Base-by-base conservation (phyloP, 371 early-diverging fungal genomes). In the Mucor velutinosus region DNA sequence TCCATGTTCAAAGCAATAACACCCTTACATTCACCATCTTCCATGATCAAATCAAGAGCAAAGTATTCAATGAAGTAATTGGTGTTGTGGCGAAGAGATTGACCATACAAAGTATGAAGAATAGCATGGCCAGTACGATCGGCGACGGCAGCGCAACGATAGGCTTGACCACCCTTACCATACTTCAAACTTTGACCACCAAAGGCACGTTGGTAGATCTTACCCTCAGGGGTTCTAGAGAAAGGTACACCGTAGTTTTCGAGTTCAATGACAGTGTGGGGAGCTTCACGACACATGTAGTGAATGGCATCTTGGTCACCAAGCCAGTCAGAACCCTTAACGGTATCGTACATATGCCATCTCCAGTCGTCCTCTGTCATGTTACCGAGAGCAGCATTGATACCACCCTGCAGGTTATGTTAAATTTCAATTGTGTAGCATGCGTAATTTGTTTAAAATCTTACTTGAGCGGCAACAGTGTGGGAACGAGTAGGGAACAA, bases 301-400 rank as follows among this genome's bases (percentile, higher is more conserved):
- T 98, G 99, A 72, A 98, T 98, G 58, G 99, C 99, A 72, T 99
- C 98, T 84, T 99, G 98, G 83, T 99, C 98, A 79, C 94, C 93
- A 58, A 98, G 91, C 99, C 99, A 98, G 81, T 61, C 99, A 65
- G 93, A 92, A 58, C 99, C 99, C 86, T 98, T 98, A 68, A 98
- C 97, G 25, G 99, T 98, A 74, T 98, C 99, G 79, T 97, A 98
- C 97, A 97, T 96, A 80, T 97, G 99, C 99, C 99, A 99, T 81
- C 98, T 90, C 99, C 99, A 98, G 85, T 99, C 99, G 78, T 99
- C 98, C 83, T 97, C 95, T 66, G 94, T 90, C 98, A 99, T 98
- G 85, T 99, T 99, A 56, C 98, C 98, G 41, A 99, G 90, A 59
- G 98, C 99, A 72, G 99, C 99, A 81, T 98, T 98, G 82, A 99